Base-by-base conservation (phyloP, 140 eudicot genomes). In the Oenanthe javanica region DNA sequence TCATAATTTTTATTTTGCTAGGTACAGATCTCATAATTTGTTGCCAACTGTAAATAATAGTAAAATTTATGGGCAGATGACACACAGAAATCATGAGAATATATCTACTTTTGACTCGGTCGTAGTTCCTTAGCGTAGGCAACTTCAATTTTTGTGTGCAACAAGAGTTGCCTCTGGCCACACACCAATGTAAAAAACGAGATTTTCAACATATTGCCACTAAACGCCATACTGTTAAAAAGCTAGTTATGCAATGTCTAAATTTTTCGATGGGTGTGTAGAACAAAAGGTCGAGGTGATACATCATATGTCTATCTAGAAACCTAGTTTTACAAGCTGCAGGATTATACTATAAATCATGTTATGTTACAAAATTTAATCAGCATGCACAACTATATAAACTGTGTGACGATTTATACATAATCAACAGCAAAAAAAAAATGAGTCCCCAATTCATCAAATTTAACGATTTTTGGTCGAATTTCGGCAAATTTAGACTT, bases 61-160 rank as follows among this genome's bases (percentile, higher is more conserved):
- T 61, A 61, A 8, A 9, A 23, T 23, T 61, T 61, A 14, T n/a
- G 70, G 67, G 70, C 38, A 61, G 15, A 61, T 61, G 70, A 61
- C 70, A 61, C 23, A 23, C 1, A 61, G 38, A 61, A 61, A 61
- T 61, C 70, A 61, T n/a, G 70, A 61, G 70, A 61, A 25, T n/a
- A 61, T 61, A n/a, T 61, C n/a, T n/a, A 61, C 70, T 61, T 61
- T 61, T 61, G 70, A 61, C 70, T 23, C 9, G 70, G 70, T 61
- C 70, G 23, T 23, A 2, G 38, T 61, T 61, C 38, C 70, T 61
- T 59, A 59, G 31, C 36, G 12, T 59, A 2, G 36, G 70, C 14
- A 9, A 61, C 9, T 61, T 61, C 70, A 61, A 9, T n/a, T 61
- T 61, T 9, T 61, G 70, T 23, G 70, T n/a, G 70, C 70, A 61